A percentile compares a stretch with the other conserved stretches of the same genome.
Conservation (phyloP, 192 early-diverging fungal genomes). For the Gonapodya prolifera region DNA sequence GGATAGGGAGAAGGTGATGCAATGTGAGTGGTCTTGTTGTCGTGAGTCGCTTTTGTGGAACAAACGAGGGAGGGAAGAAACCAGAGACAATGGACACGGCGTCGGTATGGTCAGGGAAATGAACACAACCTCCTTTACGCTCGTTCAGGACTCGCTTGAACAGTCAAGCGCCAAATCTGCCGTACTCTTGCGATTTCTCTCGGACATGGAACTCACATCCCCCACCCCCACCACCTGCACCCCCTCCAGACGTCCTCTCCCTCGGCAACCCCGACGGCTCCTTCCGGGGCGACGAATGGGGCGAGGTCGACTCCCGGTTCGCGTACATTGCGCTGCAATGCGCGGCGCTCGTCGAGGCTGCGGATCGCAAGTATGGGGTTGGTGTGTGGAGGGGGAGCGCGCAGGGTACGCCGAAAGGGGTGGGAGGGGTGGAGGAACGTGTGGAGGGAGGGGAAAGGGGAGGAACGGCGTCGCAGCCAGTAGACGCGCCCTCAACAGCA, state of each 20-base stretch:
- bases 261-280: slow-evolving; percentile 57
- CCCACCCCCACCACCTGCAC: neutral
- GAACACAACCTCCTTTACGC: neutral
- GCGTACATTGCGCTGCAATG: slow-evolving; percentile 71
- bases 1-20: slow-evolving; percentile 44
- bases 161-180: no score
- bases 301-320: slow-evolving; percentile 90
- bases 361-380: neutral
- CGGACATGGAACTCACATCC: no score
- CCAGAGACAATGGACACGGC: neutral
- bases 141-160: neutral
- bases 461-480: neutral
- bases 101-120: neutral
- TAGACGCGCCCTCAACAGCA: neutral
- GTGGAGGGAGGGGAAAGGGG: neutral
- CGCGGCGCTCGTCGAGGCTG: slow-evolving; percentile 53
- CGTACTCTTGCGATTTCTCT: no score
- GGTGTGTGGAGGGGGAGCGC: no score
- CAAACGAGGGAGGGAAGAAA: neutral
- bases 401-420: no score
- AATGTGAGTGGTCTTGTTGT: slow-evolving; percentile 38
- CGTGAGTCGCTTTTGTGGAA: neutral
- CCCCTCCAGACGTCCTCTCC: slow-evolving; percentile 38
- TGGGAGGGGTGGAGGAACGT: neutral
- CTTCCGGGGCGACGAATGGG: slow-evolving; percentile 86